Base-by-base conservation (phyloP, 2,329 filamentous ascomycete genomes). In the Fusarium temperatum region DNA sequence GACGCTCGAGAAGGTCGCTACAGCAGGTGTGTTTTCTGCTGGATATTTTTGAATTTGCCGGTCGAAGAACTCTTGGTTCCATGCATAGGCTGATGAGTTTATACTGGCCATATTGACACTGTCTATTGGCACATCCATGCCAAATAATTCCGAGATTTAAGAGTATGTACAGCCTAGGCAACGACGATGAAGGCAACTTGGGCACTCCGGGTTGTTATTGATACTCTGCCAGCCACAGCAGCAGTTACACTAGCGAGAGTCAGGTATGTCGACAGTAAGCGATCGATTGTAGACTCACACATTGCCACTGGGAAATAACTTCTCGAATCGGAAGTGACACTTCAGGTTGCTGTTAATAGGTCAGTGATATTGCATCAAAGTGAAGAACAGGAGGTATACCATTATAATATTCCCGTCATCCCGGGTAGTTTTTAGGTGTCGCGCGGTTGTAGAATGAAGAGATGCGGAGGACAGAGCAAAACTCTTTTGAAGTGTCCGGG, bases 1-100 rank as follows among this genome's bases (percentile, higher is more conserved):
- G 2, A 50, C 22, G 4, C 22, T 8, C 0, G 13, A 15, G 0
- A 36, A 30, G 11, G 4, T n/a, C 1, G 5, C 11, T 1, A 35
- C 38, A 1, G 48, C 56, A 41, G 26, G 24, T 4, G 0, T 28
- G 8, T 65, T 65, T 24, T 65, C 22, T 4, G 39, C 20, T 5
- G 18, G n/a, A 35, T 65, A 65, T 4, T 41, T 45, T 10, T 65
- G 39, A 5, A 47, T 22, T 6, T 26, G 63, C 1, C 63, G 38
- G 5, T 42, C 41, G 0, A 65, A 51, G 18, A 65, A 62, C 18
- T 47, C 26, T 24, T 35, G 22, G 18, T 20, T n/a, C 63, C 63
- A 65, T 17, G 50, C 18, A 20, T 65, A 65, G 3, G 63, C 47
- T 9, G 56, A 47, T 0, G 56, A 26, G 26, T 38, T 58, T 12